Evolutionary conservation across 2,329 filamentous ascomycete genomes (phyloP).

Genomic region (Pseudocercospora musae): DNA sequence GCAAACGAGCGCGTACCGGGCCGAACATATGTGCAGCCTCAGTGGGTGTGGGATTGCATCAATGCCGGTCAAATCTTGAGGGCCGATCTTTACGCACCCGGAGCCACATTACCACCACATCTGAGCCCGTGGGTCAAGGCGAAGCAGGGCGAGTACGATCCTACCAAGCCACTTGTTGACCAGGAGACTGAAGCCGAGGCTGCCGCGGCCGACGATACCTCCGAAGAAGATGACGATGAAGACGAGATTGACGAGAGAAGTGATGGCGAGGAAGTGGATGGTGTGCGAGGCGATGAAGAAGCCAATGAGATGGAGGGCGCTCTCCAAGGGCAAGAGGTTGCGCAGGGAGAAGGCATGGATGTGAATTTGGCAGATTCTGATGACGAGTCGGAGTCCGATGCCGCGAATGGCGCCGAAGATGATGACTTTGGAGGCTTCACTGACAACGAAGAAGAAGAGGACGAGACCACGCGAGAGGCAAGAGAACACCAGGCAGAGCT

Average conservation of each 20-base stretch:
- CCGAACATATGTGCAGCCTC: constrained; percentile 87
- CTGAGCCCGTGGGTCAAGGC: constrained; percentile 92
- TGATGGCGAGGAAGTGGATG: constrained; percentile 36
- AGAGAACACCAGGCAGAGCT: constrained; percentile 81
- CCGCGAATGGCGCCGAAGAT: constrained; percentile 47
- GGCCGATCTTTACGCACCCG: constrained; percentile 84
- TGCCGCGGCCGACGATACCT: constrained; percentile 50
- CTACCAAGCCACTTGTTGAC: constrained; percentile 76
- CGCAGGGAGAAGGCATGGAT: constrained; percentile 45
- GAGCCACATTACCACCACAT: constrained; percentile 86
- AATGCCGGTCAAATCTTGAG: constrained; percentile 88
- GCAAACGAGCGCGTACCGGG: constrained; percentile 76
- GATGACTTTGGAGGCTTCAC: constrained; percentile 48
- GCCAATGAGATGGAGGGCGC: constrained; percentile 36
- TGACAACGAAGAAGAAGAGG: constrained; percentile 49
- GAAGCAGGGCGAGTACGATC: constrained; percentile 85
- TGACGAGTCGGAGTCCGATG: constrained; percentile 46
- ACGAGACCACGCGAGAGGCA: constrained; percentile 60
- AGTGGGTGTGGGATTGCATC: constrained; percentile 97
- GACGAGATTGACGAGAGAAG: constrained; percentile 41
- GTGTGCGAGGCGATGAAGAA: constrained; percentile 37
- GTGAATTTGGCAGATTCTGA: constrained; percentile 41
- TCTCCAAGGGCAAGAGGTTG: constrained; percentile 25
- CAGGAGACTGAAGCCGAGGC: constrained; percentile 87
- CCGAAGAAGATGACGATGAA: constrained; percentile 46